These are phyloP conservation scores for Veloporphyrellus conicus DNA, from an alignment of 1,284 basidiomycete genomes.

Conservation along the genomic window DNA sequence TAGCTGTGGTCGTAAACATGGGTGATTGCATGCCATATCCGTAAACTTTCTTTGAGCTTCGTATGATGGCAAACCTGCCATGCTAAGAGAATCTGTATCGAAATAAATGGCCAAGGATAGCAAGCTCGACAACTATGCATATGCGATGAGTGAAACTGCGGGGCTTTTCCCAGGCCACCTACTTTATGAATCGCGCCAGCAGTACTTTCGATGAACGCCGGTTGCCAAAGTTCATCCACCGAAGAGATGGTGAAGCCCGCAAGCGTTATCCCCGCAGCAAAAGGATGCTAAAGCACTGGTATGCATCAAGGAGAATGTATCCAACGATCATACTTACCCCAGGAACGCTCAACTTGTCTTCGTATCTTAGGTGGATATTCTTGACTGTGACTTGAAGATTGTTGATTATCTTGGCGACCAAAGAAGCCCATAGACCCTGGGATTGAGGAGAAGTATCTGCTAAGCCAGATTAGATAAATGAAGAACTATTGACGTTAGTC, in stretches of 20 bases:
- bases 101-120: constrained; percentile 92
- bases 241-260: constrained; percentile 92
- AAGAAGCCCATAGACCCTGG: constrained; percentile 78
- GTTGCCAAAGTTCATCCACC: constrained; percentile 86
- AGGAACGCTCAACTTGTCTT: constrained; percentile 91
- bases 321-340: constrained; percentile 51
- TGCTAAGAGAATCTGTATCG: constrained; percentile 85
- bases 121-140: constrained; percentile 72
- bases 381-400: constrained; percentile 95
- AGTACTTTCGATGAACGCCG: constrained; percentile 93
- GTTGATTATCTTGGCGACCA: constrained; percentile 91
- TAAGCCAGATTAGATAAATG: background rate
- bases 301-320: background rate
- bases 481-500: constrained; percentile 1
- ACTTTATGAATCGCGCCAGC: constrained; percentile 90
- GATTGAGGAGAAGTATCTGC: constrained; percentile 67
- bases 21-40: constrained; percentile 53
- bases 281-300: constrained; percentile 69
- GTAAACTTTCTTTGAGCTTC: constrained; percentile 80
- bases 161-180: background rate
- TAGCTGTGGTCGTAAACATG: background rate
- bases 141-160: constrained; percentile 10
- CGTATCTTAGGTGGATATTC: constrained; percentile 95
- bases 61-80: constrained; percentile 65
- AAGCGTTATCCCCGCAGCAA: constrained; percentile 90